Conservation (phyloP, 257 asterid genomes). For the Paraleonurus japonicus region DNA sequence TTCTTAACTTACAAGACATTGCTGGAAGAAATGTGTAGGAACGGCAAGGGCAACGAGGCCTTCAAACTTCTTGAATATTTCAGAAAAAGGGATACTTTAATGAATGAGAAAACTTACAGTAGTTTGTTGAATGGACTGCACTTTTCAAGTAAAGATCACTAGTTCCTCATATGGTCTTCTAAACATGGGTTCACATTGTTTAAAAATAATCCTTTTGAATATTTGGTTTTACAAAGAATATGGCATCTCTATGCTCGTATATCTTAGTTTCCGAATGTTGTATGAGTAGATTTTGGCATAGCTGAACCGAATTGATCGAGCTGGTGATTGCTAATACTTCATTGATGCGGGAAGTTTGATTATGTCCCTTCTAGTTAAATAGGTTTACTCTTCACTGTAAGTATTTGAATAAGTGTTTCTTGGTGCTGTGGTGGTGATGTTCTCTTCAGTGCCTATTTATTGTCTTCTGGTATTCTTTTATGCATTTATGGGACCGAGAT, state of each 20-base stretch:
- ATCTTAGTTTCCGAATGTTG: not conserved
- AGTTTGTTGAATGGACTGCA: constrained; percentile 66
- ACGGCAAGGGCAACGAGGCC: constrained; percentile 75
- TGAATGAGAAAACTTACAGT: constrained; percentile 76
- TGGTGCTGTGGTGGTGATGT: not conserved
- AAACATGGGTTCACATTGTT: not conserved
- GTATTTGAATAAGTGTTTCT: not conserved
- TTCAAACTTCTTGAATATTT: constrained; percentile 66
- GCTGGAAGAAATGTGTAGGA: constrained; percentile 84
- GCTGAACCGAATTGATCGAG: not conserved
- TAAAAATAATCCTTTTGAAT: not conserved
- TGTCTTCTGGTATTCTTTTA: constrained; percentile 10
- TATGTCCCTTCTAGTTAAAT: not conserved
- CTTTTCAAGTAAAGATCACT: constrained; percentile 43
- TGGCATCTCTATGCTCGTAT: not conserved
- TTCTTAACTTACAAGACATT: constrained; percentile 71
- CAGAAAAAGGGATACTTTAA: constrained; percentile 62
- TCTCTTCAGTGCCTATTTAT: not conserved
- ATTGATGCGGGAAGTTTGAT: not conserved
- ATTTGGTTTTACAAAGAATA: not conserved
- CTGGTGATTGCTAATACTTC: not conserved
- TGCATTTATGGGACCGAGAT: not conserved
- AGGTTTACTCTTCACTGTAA: not conserved
- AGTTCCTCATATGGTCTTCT: constrained; percentile 16
- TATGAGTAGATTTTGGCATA: constrained; percentile 2